Percentiles rank a stretch among this genome's conserved stretches.
These are phyloP conservation scores for Lachancea dasiensis DNA, from an alignment of 805 yeast species.

Conservation along the genomic window DNA sequence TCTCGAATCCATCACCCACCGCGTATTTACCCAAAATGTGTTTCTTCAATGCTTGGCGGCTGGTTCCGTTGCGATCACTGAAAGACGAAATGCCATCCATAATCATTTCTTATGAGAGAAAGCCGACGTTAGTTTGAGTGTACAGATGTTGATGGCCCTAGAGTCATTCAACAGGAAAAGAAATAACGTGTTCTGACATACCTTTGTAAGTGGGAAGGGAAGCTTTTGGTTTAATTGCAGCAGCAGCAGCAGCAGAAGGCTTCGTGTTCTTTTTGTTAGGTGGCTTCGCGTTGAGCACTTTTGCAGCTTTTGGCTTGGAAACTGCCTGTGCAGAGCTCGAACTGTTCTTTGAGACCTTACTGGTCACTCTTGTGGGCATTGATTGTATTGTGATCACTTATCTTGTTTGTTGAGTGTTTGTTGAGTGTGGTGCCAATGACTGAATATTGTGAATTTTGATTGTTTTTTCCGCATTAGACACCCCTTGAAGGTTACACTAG, in stretches of 20 bases:
- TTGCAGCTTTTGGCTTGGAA: slow-evolving; percentile 3
- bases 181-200: slow-evolving; percentile 24
- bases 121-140: slow-evolving; percentile 2
- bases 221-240: slow-evolving; percentile 2
- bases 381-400: neutral
- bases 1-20: slow-evolving; percentile 61
- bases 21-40: slow-evolving; percentile 51
- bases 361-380: slow-evolving; percentile 4
- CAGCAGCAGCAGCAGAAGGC: no score
- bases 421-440: neutral
- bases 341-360: neutral
- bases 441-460: no score
- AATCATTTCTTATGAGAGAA: slow-evolving; percentile 25
- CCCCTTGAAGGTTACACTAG: no score
- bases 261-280: slow-evolving; percentile 10
- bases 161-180: no score
- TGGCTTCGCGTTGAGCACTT: slow-evolving; percentile 7
- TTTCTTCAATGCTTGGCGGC: slow-evolving; percentile 86
- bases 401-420: neutral
- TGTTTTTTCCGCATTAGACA: no score
- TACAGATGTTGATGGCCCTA: no score
- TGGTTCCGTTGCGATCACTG: slow-evolving; percentile 75
- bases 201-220: slow-evolving; percentile 33
- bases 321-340: neutral
- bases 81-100: slow-evolving; percentile 59